Base-by-base conservation (phyloP, 495 filamentous ascomycete species). In the Xylaria cubensis region DNA sequence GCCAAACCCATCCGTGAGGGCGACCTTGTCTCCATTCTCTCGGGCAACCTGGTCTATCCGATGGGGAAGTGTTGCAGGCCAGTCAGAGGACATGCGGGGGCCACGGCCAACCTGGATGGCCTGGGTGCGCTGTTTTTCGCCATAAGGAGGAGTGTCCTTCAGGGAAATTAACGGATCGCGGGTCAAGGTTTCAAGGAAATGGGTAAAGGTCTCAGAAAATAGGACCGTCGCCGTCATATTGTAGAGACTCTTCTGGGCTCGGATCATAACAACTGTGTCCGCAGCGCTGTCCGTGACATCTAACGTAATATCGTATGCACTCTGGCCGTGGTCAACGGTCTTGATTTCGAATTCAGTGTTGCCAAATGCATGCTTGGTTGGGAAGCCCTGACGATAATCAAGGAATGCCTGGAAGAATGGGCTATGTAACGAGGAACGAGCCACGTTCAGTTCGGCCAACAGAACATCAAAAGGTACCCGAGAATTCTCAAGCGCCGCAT, bases 381-480 rank as follows among this genome's bases (percentile, higher is more conserved):
- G 44, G 32, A 34, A n/a, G 6, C 53, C 51, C 41, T 69, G 66
- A 21, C 68, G 36, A 44, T 76, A 76, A 58, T 77, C 74, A 32
- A 77, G 21, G 36, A 73, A 74, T 17, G 69, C 73, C 48, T 77
- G 75, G 68, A 77, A 77, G 12, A 77, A 59, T 5, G 75, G 75
- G n/a, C 64, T 75, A 51, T 77, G 41, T 9, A 19, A 42, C 3
- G 62, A 41, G 2, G 46, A 41, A 7, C 70, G 66, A 39, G 51
- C 62, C 10, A 71, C 64, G 26, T 72, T 68, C 29, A 69, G 64
- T 80, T 83, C 70, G 24, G 76, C 71, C 51, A 83, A 67, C 9
- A 82, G 73, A 5, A 72, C 64, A 34, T 77, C 75, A 67, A 82
- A 84, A 13, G 80, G 75, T 3, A 81, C 62, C 2, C 73, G 72